Percentiles rank a stretch among this genome's conserved stretches.
phyloP scores from a whole-genome alignment of 495 filamentous ascomycete species.

The Aspergillus indologenus region DNA sequence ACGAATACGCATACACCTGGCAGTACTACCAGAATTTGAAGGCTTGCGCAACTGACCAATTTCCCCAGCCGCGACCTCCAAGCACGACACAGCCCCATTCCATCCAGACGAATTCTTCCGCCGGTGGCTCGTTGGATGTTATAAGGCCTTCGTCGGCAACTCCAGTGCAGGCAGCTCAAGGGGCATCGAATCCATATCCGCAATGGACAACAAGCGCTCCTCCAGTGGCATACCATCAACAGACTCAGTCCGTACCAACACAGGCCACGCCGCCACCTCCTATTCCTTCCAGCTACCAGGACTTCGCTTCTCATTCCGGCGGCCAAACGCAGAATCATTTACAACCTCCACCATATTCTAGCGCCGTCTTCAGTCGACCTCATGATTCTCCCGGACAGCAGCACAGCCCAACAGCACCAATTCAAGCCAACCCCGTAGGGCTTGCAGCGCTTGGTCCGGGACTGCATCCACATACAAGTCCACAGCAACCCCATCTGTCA shows the following conservation, averaged over 20 bases:
- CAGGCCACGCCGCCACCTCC: slow-evolving; percentile 39
- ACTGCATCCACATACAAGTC: background rate
- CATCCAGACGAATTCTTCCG: slow-evolving; percentile 21
- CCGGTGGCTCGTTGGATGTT: slow-evolving; percentile 12
- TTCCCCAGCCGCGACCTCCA: slow-evolving; percentile 40
- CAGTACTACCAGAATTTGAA: background rate
- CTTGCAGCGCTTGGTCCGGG: background rate
- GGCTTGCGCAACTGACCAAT: slow-evolving; percentile 7
- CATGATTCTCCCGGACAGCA: slow-evolving; percentile 5
- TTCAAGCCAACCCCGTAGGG: background rate
- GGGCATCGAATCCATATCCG: slow-evolving; percentile 18
- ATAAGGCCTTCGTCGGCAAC: slow-evolving; percentile 16
- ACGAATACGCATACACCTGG: too few species aligned
- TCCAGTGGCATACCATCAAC: slow-evolving; percentile 23
- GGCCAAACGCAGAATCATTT: slow-evolving; percentile 25
- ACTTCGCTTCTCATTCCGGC: slow-evolving; percentile 20
- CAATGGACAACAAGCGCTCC: slow-evolving; percentile 25
- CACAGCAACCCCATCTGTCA: slow-evolving; percentile 3
- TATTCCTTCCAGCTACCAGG: slow-evolving; percentile 37
- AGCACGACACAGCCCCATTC: slow-evolving; percentile 31
- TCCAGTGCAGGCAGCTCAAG: slow-evolving; percentile 18
- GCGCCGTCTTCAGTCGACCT: slow-evolving; percentile 11
- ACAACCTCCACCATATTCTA: slow-evolving; percentile 16
- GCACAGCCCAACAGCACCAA: background rate
- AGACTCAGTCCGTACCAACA: slow-evolving; percentile 13